A percentile compares a stretch with the other conserved stretches of the same genome.
These are phyloP conservation scores for Skeletonema menzelii DNA, from an alignment of 108 stramenopile genomes.

Conservation along the genomic window DNA sequence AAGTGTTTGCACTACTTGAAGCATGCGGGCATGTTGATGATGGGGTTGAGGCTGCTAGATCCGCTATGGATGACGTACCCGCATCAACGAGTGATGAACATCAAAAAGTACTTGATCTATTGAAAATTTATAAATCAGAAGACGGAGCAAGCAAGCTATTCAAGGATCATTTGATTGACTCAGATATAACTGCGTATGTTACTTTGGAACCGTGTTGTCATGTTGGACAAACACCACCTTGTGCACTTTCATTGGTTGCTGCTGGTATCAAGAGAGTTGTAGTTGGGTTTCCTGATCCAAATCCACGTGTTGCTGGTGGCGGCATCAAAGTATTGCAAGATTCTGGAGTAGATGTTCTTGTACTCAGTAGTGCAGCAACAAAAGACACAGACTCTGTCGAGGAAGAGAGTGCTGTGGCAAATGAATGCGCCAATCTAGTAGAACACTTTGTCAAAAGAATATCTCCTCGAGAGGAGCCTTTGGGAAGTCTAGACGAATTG, in stretches of 20 bases:
- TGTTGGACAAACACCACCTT: constrained; percentile 83
- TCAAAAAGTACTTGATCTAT: constrained; percentile 30
- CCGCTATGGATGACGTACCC: constrained; percentile 41
- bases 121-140: constrained; percentile 43
- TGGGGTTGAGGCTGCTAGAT: constrained; percentile 62
- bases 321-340: constrained; percentile 71
- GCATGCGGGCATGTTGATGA: constrained; percentile 65
- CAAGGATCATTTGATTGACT: constrained; percentile 29
- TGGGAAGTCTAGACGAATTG: constrained; percentile 26
- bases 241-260: constrained; percentile 62
- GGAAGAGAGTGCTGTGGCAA: constrained; percentile 4
- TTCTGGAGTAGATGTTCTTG: constrained; percentile 63
- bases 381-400: constrained; percentile 1
- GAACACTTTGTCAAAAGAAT: constrained; percentile 73
- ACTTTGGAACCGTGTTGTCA: constrained; percentile 93
- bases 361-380: constrained; percentile 22
- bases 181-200: constrained; percentile 84
- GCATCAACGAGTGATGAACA: not conserved
- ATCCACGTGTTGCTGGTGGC: constrained; percentile 83
- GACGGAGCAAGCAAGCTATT: constrained; percentile 60
- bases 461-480: constrained; percentile 36
- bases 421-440: constrained; percentile 58
- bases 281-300: constrained; percentile 84
- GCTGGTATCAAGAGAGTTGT: constrained; percentile 83
- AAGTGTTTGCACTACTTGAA: constrained; percentile 85